These are phyloP conservation scores for Escallonia rubra DNA, from an alignment of 129 eudicot genomes.

Conservation along the genomic window DNA sequence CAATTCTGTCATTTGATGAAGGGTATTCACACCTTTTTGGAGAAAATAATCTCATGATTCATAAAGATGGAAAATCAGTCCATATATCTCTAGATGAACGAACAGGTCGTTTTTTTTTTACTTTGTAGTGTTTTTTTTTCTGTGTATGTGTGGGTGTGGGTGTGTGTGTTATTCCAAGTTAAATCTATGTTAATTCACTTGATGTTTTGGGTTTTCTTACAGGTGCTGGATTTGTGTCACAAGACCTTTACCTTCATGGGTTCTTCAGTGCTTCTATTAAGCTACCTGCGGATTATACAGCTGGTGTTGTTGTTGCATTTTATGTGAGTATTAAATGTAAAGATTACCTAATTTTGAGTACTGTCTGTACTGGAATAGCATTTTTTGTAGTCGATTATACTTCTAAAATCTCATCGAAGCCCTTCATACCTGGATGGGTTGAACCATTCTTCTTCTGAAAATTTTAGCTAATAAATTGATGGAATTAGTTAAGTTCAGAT, in stretches of 20 bases:
- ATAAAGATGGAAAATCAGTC: constrained; percentile 53
- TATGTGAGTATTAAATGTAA: constrained; percentile 16
- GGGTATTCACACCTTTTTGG: constrained; percentile 67
- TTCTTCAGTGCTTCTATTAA: constrained; percentile 32
- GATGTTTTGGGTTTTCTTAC: background rate
- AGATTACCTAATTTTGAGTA: background rate
- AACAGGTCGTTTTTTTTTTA: constrained; percentile 37
- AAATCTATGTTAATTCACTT: background rate
- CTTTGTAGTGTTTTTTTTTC: background rate
- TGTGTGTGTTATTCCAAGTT: background rate
- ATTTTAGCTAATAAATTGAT: background rate
- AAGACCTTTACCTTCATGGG: constrained; percentile 26
- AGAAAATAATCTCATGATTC: constrained; percentile 43
- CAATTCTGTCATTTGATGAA: constrained; percentile 56
- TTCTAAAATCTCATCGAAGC: background rate
- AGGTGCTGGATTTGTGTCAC: constrained; percentile 36
- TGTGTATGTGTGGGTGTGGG: background rate
- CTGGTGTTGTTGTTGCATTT: constrained; percentile 39
- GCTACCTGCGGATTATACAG: constrained; percentile 32
- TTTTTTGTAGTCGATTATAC: no score
- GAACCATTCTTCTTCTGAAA: no score
- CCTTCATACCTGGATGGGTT: no score
- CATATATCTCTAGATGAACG: constrained; percentile 49
- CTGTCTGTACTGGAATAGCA: no score
- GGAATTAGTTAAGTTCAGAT: background rate